Conservation (phyloP, 2,329 filamentous ascomycete species). For the Colletotrichum sidae region DNA sequence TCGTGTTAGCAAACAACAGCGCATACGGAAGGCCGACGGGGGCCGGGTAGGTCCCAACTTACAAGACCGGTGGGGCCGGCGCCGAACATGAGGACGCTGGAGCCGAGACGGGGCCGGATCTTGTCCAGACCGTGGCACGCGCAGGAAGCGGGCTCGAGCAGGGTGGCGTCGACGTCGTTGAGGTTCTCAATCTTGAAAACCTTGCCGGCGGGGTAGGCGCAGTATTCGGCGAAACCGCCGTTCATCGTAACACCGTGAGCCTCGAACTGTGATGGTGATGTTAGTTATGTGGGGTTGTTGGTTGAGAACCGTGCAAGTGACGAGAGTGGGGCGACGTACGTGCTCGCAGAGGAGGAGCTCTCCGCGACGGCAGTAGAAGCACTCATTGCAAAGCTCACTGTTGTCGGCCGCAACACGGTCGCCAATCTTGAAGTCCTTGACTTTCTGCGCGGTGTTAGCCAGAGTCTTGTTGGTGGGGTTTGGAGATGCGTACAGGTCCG, state of each 20-base stretch:
- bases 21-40: constrained; percentile 1
- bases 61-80: constrained; percentile 75
- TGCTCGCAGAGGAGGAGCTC: constrained; percentile 77
- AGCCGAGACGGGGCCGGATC: constrained; percentile 74
- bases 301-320: constrained; percentile 5
- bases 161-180: constrained; percentile 74
- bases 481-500: constrained; percentile 51
- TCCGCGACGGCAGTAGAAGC: constrained; percentile 79
- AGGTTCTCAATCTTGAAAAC: constrained; percentile 76
- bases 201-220: constrained; percentile 62
- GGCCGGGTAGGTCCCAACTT: constrained; percentile 42
- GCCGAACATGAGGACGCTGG: constrained; percentile 73
- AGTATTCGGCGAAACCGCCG: constrained; percentile 80
- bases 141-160: constrained; percentile 77
- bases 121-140: constrained; percentile 78
- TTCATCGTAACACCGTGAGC: constrained; percentile 76
- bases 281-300: not conserved
- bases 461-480: not conserved
- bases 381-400: constrained; percentile 76
- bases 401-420: constrained; percentile 74
- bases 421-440: constrained; percentile 70
- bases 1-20: not conserved
- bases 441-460: constrained; percentile 52
- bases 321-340: constrained; percentile 40
- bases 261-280: constrained; percentile 58